A percentile compares a stretch with the other conserved stretches of the same genome.
These are phyloP conservation scores for Bisporella sp. DNA, from an alignment of 2,329 filamentous ascomycete species.

Conservation along the genomic window DNA sequence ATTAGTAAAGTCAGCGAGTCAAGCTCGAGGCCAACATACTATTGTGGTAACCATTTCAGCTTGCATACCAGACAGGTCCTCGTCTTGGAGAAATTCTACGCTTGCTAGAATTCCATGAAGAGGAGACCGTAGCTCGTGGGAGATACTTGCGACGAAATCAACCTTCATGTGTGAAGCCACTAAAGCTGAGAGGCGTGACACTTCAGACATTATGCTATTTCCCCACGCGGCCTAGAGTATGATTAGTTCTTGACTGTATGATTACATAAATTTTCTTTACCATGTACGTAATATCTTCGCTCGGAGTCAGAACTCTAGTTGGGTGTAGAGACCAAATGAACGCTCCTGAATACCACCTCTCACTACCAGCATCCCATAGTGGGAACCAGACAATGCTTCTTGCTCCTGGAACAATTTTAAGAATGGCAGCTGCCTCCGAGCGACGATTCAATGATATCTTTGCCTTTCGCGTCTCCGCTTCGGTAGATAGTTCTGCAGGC, in stretches of 20 bases:
- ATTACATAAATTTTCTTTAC: slow-evolving; percentile 34
- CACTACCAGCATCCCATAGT: slow-evolving; percentile 36
- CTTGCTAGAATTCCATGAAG: slow-evolving; percentile 51
- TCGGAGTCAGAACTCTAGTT: no score
- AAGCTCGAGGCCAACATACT: no score
- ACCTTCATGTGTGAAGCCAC: slow-evolving; percentile 36
- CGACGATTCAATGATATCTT: slow-evolving; percentile 4
- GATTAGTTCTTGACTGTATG: slow-evolving; percentile 38
- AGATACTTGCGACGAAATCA: slow-evolving; percentile 52
- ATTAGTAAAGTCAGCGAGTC: no score
- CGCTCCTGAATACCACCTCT: slow-evolving; percentile 40
- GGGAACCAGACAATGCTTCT: slow-evolving; percentile 39
- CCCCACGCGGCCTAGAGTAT: slow-evolving; percentile 43
- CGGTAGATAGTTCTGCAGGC: neutral
- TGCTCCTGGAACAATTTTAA: slow-evolving; percentile 32
- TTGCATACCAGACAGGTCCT: slow-evolving; percentile 36
- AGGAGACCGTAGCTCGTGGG: slow-evolving; percentile 53
- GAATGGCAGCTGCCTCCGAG: slow-evolving; percentile 4
- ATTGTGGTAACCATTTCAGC: slow-evolving; percentile 39
- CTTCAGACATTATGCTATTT: slow-evolving; percentile 48
- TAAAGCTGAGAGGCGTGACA: slow-evolving; percentile 39
- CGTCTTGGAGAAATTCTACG: slow-evolving; percentile 43
- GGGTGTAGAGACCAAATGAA: slow-evolving; percentile 22
- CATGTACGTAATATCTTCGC: slow-evolving; percentile 26
- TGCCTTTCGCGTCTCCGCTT: neutral